Evolutionary conservation across 495 filamentous ascomycete genomes (phyloP).

Genomic region (Rhypophila decipiens): DNA sequence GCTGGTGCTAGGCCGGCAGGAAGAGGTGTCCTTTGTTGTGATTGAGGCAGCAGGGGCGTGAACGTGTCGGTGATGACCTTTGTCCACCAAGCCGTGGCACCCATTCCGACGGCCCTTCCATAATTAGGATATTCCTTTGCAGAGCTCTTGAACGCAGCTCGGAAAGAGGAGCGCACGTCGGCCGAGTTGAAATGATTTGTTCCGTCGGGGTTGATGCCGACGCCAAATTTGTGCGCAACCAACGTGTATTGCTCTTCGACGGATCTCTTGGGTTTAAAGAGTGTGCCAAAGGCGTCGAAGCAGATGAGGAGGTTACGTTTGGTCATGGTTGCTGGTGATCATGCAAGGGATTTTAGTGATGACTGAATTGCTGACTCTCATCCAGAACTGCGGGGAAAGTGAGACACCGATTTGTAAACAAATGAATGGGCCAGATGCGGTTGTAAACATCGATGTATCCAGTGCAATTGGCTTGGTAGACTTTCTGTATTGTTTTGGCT

Average conservation of each 20-base stretch:
- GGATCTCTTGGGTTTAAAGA: constrained; percentile 57
- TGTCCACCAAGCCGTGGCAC: constrained; percentile 62
- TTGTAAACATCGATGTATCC: too few relatives aligned
- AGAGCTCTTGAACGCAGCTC: constrained; percentile 45
- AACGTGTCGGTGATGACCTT: constrained; percentile 40
- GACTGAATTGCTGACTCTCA: too few relatives aligned
- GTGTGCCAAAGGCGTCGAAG: constrained; percentile 73
- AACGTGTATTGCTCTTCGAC: constrained; percentile 58
- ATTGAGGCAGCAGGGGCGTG: constrained; percentile 12
- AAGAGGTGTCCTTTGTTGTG: constrained; percentile 10
- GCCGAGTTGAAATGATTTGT: constrained; percentile 24
- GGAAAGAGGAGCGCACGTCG: constrained; percentile 29
- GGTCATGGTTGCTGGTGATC: too few relatives aligned
- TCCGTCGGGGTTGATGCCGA: too few relatives aligned
- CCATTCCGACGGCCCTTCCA: constrained; percentile 52
- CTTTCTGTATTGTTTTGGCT: too few relatives aligned
- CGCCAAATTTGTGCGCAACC: constrained; percentile 51
- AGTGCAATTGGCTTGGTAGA: too few relatives aligned
- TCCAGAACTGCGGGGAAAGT: too few relatives aligned
- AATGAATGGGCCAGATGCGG: too few relatives aligned
- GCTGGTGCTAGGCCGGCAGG: constrained; percentile 46
- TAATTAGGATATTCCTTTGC: constrained; percentile 56
- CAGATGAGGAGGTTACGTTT: constrained; percentile 49
- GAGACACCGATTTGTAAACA: too few relatives aligned
- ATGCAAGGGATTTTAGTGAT: too few relatives aligned